These are phyloP conservation scores for Saccharomyces hybrid DNA, from an alignment of 1,139 yeast genomes.

Conservation along the genomic window DNA sequence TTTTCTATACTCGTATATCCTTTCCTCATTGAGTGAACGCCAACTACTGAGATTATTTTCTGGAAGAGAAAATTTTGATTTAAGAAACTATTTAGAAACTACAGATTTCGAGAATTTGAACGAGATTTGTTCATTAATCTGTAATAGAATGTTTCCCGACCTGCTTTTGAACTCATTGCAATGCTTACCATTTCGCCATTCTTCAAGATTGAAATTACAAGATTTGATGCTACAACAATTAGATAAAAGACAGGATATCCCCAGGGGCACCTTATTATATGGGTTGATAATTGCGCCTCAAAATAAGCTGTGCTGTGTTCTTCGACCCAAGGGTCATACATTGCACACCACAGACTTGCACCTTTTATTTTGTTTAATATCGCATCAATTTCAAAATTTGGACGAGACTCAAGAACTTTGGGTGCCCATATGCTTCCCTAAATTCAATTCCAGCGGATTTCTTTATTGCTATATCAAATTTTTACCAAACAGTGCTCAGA, in stretches of 20 bases:
- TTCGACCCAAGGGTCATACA: conserved; percentile 58
- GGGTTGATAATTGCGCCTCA: conserved; percentile 54
- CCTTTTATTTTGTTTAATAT: conserved; percentile 54
- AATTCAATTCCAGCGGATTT: conserved; percentile 83
- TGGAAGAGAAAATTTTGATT: conserved; percentile 72
- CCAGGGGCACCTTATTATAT: conserved; percentile 42
- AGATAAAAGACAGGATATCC: conserved; percentile 19
- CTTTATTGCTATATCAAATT: conserved; percentile 71
- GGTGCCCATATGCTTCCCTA: conserved; percentile 90
- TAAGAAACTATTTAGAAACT: conserved; percentile 61
- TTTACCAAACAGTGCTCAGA: conserved; percentile 27
- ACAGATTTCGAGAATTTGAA: conserved; percentile 28
- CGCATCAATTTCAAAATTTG: conserved; percentile 36
- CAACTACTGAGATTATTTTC: conserved; percentile 64
- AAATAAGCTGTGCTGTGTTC: conserved; percentile 49
- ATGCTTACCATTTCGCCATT: conserved; percentile 43
- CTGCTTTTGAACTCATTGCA: conserved; percentile 56
- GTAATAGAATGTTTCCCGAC: conserved; percentile 44
- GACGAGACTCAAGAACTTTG: conserved; percentile 63
- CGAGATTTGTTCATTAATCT: conserved; percentile 26
- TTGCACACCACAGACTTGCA: conserved; percentile 68
- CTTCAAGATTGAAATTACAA: conserved; percentile 40
- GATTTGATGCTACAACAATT: conserved; percentile 19
- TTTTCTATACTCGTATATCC: conserved; percentile 67
- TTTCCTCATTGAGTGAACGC: conserved; percentile 72